Base-by-base conservation (phyloP, 768 basidiomycete species). In the Amanita rimosa region DNA sequence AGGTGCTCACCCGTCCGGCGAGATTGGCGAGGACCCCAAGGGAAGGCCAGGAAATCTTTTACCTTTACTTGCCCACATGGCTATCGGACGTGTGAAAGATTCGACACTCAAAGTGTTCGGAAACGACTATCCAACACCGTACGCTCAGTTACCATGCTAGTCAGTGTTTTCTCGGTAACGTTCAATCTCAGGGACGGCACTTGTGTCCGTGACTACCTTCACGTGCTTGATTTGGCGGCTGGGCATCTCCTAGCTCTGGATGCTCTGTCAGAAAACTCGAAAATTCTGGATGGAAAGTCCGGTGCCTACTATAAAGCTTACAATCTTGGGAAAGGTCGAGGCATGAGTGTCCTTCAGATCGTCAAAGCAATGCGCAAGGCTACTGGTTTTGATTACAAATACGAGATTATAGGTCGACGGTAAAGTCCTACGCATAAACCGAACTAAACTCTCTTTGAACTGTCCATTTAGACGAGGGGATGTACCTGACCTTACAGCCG, bases 91-190 rank as follows among this genome's bases (percentile, higher is more conserved):
- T 44, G 78, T 91, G 55, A 75, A 81, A 50, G 82, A 84, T 39
- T 57, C 68, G 10, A 76, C 74, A 6, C 61, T 84, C 29, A 84
- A 87, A 60, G 87, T 99, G 4, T 99, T 98, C 60, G 95, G 96
- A 26, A 87, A 95, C 61, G 92, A 99, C 65, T 99, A 96, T 65
- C 92, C 94, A 17, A 99, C 96, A 0, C 81, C 76, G 85, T 91
- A 56, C 58, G 81, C 69, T 4, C 21, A 22, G 8, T 31, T 22
- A 17, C 19, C 8, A 27, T 39, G 52, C 31, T 7, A 9, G 21
- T 5, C 11, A 8, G 17, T 19, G 6, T 29, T 27, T n/a, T 35
- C 22, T 13, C 16, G 2, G 16, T 42, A 17, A 45, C 16, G 7
- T 33, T 43, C 35, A 17, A 49, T 5, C 3, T 3, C 54, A 89